These are phyloP conservation scores for Elongisporangium prolatum DNA, from an alignment of 352 stramenopile species.

Conservation along the genomic window DNA sequence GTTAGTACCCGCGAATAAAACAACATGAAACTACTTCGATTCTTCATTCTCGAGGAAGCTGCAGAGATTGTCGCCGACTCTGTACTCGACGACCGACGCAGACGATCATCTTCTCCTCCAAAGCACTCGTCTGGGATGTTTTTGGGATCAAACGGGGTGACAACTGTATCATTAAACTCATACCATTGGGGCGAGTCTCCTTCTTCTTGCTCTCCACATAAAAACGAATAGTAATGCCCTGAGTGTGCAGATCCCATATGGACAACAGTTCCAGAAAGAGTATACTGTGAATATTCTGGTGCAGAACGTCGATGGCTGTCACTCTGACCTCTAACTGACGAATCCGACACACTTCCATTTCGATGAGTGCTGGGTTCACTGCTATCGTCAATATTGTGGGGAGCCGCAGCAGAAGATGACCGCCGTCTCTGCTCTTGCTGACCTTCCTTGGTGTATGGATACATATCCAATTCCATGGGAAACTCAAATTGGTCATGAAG, in stretches of 20 bases:
- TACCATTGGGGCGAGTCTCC: slow-evolving; percentile 54
- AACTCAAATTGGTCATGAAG: slow-evolving; percentile 94
- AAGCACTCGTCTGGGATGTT: slow-evolving; percentile 77
- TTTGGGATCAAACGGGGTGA: slow-evolving; percentile 66
- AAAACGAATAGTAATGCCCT: slow-evolving; percentile 89
- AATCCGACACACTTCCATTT: slow-evolving; percentile 9
- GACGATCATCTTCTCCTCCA: slow-evolving; percentile 39
- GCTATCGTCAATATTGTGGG: slow-evolving; percentile 4
- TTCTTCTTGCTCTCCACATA: slow-evolving; percentile 54
- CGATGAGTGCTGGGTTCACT: slow-evolving; percentile 9
- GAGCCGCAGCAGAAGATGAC: slow-evolving; percentile 17
- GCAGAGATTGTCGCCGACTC: slow-evolving; percentile 10
- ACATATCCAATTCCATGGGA: slow-evolving; percentile 86
- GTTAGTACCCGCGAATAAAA: slow-evolving; percentile 64
- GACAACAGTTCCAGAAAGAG: slow-evolving; percentile 83
- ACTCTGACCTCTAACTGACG: slow-evolving; percentile 14
- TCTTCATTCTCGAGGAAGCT: slow-evolving; percentile 56
- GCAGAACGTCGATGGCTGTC: slow-evolving; percentile 24
- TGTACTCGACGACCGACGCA: slow-evolving; percentile 9
- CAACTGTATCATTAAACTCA: slow-evolving; percentile 86
- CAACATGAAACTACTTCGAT: slow-evolving; percentile 85
- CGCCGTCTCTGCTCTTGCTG: slow-evolving; percentile 58
- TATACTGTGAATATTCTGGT: slow-evolving; percentile 83
- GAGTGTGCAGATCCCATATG: slow-evolving; percentile 86
- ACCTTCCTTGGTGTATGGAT: slow-evolving; percentile 85